Evolutionary conservation across 2,329 filamentous ascomycete genomes (phyloP).

Genomic region (Ophiocordyceps australis): DNA sequence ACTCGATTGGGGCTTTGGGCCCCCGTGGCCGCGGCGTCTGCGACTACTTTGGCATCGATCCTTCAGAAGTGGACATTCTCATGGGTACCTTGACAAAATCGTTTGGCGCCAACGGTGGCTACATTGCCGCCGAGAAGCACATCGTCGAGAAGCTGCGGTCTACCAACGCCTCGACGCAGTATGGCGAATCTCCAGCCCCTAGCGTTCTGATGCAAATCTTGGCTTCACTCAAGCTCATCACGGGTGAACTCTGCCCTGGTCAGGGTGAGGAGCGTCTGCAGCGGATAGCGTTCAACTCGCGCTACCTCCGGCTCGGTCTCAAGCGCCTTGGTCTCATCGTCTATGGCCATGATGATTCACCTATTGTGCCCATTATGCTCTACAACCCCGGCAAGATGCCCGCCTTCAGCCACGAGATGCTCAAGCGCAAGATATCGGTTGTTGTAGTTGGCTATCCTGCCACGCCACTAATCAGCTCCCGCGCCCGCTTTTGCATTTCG

Average conservation of each 20-base stretch:
- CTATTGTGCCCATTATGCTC: conserved; percentile 83
- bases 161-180: conserved; percentile 72
- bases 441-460: conserved; percentile 96
- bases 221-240: conserved; percentile 72
- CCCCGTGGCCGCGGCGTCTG: conserved; percentile 82
- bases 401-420: conserved; percentile 96
- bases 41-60: conserved; percentile 89
- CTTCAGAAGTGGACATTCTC: conserved; percentile 75
- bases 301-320: conserved; percentile 90
- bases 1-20: conserved; percentile 86
- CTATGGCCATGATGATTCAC: conserved; percentile 93
- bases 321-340: conserved; percentile 96
- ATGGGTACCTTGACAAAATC: conserved; percentile 99
- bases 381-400: conserved; percentile 99
- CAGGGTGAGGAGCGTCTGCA: conserved; percentile 93
- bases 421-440: conserved; percentile 91
- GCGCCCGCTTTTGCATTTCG: conserved; percentile 89
- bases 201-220: conserved; percentile 84
- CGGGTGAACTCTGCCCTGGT: conserved; percentile 69
- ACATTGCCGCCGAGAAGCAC: conserved; percentile 73
- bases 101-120: conserved; percentile 94
- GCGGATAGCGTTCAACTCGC: conserved; percentile 92
- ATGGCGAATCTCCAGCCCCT: conserved; percentile 75
- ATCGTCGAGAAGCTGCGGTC: conserved; percentile 84
- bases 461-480: conserved; percentile 85